phyloP scores from a whole-genome alignment of 495 filamentous ascomycete species.

The Margaritispora aquatica region DNA sequence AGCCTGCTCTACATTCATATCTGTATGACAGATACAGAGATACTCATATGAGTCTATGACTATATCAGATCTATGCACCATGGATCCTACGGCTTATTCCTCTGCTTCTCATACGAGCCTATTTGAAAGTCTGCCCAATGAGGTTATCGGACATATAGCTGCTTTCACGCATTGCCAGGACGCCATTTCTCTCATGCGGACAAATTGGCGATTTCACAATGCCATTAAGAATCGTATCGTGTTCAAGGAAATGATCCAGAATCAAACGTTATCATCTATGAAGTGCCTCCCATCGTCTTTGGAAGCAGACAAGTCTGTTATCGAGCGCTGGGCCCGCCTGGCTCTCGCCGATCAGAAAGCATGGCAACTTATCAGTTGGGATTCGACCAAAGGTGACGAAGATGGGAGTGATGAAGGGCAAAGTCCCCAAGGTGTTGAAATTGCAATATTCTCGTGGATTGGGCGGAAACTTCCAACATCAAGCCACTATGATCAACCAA shows the following conservation, averaged over 20 bases:
- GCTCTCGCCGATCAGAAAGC: not conserved
- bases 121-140: not conserved
- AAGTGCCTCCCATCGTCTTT: not conserved
- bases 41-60: no score
- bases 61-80: no score
- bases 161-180: not conserved
- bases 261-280: not conserved
- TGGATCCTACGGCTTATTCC: no score
- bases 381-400: no score
- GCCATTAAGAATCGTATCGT: not conserved
- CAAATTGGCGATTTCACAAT: not conserved
- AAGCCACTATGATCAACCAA: not conserved
- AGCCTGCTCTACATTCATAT: no score
- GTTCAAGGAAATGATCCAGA: not conserved
- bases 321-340: not conserved
- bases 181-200: not conserved
- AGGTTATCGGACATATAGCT: not conserved
- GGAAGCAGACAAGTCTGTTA: not conserved
- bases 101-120: no score
- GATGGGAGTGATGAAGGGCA: not conserved
- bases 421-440: not conserved
- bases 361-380: not conserved
- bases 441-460: not conserved
- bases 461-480: not conserved
- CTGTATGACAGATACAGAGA: no score